These are phyloP conservation scores for Pisolithus sp. DNA, from an alignment of 768 basidiomycete genomes.

Conservation along the genomic window DNA sequence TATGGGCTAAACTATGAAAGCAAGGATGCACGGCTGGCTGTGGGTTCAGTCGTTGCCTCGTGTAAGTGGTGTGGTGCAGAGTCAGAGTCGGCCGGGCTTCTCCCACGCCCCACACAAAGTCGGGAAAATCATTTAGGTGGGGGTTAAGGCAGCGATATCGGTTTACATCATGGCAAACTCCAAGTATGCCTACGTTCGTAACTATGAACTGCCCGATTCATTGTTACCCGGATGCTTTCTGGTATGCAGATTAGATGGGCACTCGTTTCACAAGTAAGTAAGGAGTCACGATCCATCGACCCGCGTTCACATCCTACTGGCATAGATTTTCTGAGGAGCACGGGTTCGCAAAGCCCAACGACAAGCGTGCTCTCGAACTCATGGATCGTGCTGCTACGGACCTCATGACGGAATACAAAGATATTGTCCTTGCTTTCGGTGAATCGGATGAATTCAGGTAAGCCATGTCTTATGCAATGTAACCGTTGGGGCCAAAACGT, in stretches of 20 bases:
- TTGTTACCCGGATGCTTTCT: constrained; percentile 81
- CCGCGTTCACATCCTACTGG: background rate
- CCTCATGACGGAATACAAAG: constrained; percentile 77
- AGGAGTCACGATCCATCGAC: constrained; percentile 8
- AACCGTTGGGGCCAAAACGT: background rate
- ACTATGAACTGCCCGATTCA: constrained; percentile 83
- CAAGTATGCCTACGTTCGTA: constrained; percentile 86
- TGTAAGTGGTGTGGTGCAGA: constrained; percentile 5
- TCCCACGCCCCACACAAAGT: background rate
- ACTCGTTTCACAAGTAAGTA: constrained; percentile 87
- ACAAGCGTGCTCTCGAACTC: constrained; percentile 73
- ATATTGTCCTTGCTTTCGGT: constrained; percentile 85
- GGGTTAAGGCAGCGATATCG: too few species aligned
- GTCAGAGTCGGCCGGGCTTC: background rate
- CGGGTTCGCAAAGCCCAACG: constrained; percentile 85
- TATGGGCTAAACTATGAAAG: background rate
- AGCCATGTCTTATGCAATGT: constrained; percentile 7
- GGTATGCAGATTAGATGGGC: constrained; percentile 85
- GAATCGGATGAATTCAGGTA: constrained; percentile 98
- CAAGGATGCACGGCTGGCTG: background rate
- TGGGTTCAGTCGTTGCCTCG: background rate
- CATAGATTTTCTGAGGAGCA: constrained; percentile 81
- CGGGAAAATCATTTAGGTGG: too few species aligned
- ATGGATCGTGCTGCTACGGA: constrained; percentile 88
- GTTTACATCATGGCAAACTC: constrained; percentile 80